Evolutionary conservation across 2,329 filamentous ascomycete genomes (phyloP), one percentile per base, ranked within the genome.

Genomic region (Leptographium lundbergii): DNA sequence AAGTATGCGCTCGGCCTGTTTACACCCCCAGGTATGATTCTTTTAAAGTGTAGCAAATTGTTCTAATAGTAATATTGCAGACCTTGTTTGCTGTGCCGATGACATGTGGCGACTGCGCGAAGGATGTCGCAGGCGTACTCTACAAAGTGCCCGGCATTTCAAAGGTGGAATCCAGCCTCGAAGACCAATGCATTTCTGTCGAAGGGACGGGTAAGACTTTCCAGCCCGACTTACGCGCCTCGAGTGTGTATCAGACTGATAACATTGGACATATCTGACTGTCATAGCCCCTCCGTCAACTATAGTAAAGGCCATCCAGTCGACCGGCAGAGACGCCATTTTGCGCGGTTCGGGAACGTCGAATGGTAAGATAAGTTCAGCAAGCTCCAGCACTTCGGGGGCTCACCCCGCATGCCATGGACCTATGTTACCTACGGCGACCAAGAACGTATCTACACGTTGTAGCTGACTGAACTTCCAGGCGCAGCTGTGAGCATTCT

Each of bases 21-120:
- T 17, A n/a, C 3, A 45, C 6, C 2, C 29, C 6, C 25, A 25
- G 17, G 25, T 27, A 27, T 19, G 48, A 45, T n/a, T n/a, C 3
- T 10, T 45, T 9, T 3, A 9, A 7, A 19, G 42, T 45, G 39
- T n/a, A 45, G 19, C 42, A 19, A 29, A 51, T 9, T 6, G 11
- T 19, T 19, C 48, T 51, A 51, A 51, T 51, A 51, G 6, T 5
- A 19, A 7, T 14, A 5, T 14, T 2, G 68, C 66, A 97, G 87
- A 95, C 92, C 62, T 87, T 92, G 64, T 97, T 97, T 73, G 91
- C 92, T 63, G 94, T 97, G 66, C 91, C 91, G 59, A 86, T 97
- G 78, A 90, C 86, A 74, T 97, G 94, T 76, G 87, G 95, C 67
- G 78, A 81, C 69, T 97, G 94, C 76, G 84, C 96, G 71, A 87